Evolutionary conservation across 805 yeast species (phyloP), one percentile per base, ranked within the genome.

Genomic region (Candida oleophila): DNA sequence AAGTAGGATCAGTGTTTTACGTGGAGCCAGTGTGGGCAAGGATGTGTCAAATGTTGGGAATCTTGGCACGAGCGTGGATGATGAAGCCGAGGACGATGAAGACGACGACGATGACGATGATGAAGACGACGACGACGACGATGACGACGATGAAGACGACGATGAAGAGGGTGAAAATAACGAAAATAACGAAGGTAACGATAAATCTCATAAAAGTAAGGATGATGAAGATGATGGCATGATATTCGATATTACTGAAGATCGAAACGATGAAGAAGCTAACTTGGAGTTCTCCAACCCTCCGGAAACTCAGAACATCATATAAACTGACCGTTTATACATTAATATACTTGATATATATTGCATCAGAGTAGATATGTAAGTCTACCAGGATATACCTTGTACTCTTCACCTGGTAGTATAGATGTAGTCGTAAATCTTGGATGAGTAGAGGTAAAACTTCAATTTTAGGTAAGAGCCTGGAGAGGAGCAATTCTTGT

Each of bases 21-120:
- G 62, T 42, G 60, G 58, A 2, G 68, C 52, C 2, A 60, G 61
- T 5, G 62, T 53, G 0, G 71, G 63, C 3, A 69, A 64, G 0
- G 69, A 64, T 2, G 73, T 65, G 1, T 62, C 12, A 70, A 65
- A 8, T 73, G 65, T 33, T 7, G 4, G 22, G 7, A 12, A 12
- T 9, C 39, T 36, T 19, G 21, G 39, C 22, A 20, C 39, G 3
- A 36, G 39, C 12, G 39, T 36, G 21, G 69, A 66, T 11, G 71
- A 62, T 2, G 74, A 68, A 3, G 72, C 65, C 11, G 73, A 66
- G 2, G 71, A 66, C 1, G 73, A 65, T 3, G 67, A 62, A 2
- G 73, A 64, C 3, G 67, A 59, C 4, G 66, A 60, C 5, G 66
- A 60, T 1, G 59, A 58, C 4, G 57, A 56, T 12, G 62, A 50